A percentile compares a stretch with the other conserved stretches of the same genome.
These are phyloP conservation scores for Diaporthe citriasiana DNA, from an alignment of 2,329 filamentous ascomycete genomes.

Conservation along the genomic window DNA sequence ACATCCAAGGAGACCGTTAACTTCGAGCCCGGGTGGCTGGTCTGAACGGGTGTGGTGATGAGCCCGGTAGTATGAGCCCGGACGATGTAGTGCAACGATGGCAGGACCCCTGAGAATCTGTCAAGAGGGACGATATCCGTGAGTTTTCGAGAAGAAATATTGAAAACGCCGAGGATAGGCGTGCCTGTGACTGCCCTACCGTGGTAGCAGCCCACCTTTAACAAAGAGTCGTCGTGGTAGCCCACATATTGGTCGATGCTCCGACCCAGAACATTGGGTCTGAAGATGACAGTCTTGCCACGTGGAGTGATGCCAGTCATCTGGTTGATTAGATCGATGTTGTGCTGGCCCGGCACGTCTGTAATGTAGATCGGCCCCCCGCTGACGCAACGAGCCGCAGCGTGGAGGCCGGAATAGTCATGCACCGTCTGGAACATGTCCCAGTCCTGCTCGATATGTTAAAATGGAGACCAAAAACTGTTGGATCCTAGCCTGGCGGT, in stretches of 20 bases:
- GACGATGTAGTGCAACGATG: constrained; percentile 75
- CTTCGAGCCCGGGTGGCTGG: constrained; percentile 61
- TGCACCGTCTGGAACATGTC: constrained; percentile 78
- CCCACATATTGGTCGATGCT: constrained; percentile 80
- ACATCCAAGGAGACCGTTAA: constrained; percentile 74
- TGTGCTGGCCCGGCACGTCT: constrained; percentile 86
- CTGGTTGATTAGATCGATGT: constrained; percentile 80
- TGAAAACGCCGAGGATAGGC: constrained; percentile 87
- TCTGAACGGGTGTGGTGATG: constrained; percentile 67
- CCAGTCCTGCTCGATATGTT: constrained; percentile 67
- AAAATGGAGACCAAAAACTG: not conserved
- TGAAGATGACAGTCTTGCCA: constrained; percentile 83
- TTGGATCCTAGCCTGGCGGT: not conserved
- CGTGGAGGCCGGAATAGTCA: constrained; percentile 85
- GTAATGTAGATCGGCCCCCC: constrained; percentile 97
- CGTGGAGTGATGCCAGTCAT: constrained; percentile 83
- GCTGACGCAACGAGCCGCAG: constrained; percentile 88
- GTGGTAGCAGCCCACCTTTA: constrained; percentile 86
- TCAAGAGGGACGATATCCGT: constrained; percentile 79
- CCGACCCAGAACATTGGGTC: constrained; percentile 82
- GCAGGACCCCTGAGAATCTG: constrained; percentile 79
- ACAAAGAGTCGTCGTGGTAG: constrained; percentile 79
- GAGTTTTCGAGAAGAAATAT: constrained; percentile 74
- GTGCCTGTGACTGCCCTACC: constrained; percentile 77
- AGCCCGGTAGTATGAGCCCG: constrained; percentile 78